Evolutionary conservation across 768 basidiomycete species (phyloP), one percentile per base, ranked within the genome.

Genomic region (Porphyrellus cyaneotinctus): DNA sequence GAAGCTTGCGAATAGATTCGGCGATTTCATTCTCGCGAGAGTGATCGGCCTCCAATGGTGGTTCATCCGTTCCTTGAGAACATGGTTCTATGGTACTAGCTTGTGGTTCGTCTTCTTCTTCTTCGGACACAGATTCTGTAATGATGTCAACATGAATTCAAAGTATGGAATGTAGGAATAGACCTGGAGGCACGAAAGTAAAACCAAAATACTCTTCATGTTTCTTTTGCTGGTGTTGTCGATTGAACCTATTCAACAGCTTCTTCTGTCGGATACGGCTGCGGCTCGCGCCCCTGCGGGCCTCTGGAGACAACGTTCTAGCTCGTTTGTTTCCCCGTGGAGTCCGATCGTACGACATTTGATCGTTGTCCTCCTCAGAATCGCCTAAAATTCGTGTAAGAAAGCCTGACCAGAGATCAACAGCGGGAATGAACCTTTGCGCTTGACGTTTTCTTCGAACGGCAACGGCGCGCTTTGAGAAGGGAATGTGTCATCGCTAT

Each of bases 1-100:
- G 82, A 35, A 87, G 72, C 61, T 87, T 88, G 37, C 80, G 77
- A 38, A 81, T 78, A 5, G 86, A 85, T 63, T 85, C 82, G 18
- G 77, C 81, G 53, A 88, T 80, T 24, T 70, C 71, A 14, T 74
- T 74, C 39, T 62, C 68, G 45, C 72, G 74, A 5, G 59, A 62
- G 13, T 62, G 69, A 26, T 79, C 77, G 36, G 75, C 67, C 43
- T 74, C 68, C n/a, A 26, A 24, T 5, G 49, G 36, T n/a, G 42
- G 30, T 17, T n/a, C 38, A 2, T 52, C 36, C 17, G 43, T 43
- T 36, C 24, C 44, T 39, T 48, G 49, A 17, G 50, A 47, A 17
- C 44, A 30, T 30, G 61, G 33, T 47, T 56, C 53, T 4, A 49
- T 20, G 31, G 32, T 42, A n/a, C 22, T 9, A 15, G 28, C 3